Base-by-base conservation (phyloP, 116 monocot genomes). In the Cymodocea nodosa region DNA sequence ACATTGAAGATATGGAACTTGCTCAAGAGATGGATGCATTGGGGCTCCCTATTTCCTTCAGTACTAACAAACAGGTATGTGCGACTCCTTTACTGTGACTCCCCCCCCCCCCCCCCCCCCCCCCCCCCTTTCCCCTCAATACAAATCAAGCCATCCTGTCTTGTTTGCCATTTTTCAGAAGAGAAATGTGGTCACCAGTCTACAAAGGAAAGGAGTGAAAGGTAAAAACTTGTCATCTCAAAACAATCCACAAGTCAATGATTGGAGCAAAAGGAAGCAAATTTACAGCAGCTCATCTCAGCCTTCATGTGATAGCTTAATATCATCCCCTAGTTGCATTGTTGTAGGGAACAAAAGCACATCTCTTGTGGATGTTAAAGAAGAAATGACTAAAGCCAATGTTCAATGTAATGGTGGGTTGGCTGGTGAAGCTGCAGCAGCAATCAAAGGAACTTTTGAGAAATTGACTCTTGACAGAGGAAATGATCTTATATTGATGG, bases 1-100 rank as follows among this genome's bases (percentile, higher is more conserved):
- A 37, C 24, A 24, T 62, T 22, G 78, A 83, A 72, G 95, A 95
- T 68, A 12, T 75, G 56, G 83, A 83, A 78, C 65, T 87, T 72
- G 75, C 74, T 61, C 24, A 74, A 36, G 60, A 85, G 67, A 87
- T 85, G 90, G 72, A 79, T 70, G 81, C 83, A 63, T 67, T 90
- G 74, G 95, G 90, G 8, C 85, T 95, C 25, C 95, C 95, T 58
- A 64, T 78, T 64, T 83, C 95, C 18, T 95, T 95, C 71, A 68
- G 61, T 19, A 77, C 90, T 35, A 79, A 56, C 70, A 90, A 85
- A 62, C 69, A 73, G 74, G 90, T 69, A 79, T 68, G 68, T 73
- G 57, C 8, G n/a, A n/a, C 36, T 14, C 15, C 19, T 9, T 15
- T 71, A 65, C n/a, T 50, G 35, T 23, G 11, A 24, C 10, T 62